These are phyloP conservation scores for Thermothielavioides terrestris DNA, from an alignment of 495 filamentous ascomycete genomes.

Conservation along the genomic window DNA sequence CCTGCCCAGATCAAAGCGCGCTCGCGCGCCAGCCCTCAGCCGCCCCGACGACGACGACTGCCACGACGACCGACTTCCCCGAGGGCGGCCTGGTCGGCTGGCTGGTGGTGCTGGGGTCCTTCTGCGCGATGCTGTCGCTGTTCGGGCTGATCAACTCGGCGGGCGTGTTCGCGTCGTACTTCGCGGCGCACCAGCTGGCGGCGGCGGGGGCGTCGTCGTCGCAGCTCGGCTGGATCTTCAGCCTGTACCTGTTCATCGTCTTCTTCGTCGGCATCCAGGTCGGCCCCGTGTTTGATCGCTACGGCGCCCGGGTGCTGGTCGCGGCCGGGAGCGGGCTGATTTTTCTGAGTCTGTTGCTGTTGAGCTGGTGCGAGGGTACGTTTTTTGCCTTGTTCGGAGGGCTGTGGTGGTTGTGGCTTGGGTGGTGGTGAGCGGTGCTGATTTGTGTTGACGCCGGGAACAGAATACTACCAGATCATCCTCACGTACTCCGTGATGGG, in stretches of 20 bases:
- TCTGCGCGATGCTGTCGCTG: conserved; percentile 52
- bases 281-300: conserved; percentile 58
- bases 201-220: conserved; percentile 44
- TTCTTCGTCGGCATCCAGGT: conserved; percentile 58
- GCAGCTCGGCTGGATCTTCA: conserved; percentile 59
- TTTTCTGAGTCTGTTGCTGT: conserved; percentile 47
- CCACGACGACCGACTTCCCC: conserved; percentile 39
- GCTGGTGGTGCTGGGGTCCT: conserved; percentile 54
- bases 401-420: not conserved
- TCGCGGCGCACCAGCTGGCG: conserved; percentile 49
- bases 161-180: conserved; percentile 56
- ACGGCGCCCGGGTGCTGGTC: conserved; percentile 48
- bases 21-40: not conserved
- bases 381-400: not conserved
- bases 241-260: conserved; percentile 53
- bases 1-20: no score
- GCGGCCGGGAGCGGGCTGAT: conserved; percentile 43
- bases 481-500: conserved; percentile 50
- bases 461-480: conserved; percentile 59
- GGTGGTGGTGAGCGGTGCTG: not conserved
- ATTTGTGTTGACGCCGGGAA: conserved; percentile 10
- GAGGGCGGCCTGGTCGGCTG: conserved; percentile 54
- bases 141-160: conserved; percentile 58
- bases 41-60: not conserved
- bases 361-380: conserved; percentile 39